A percentile compares a stretch with the other conserved stretches of the same genome.
These are phyloP conservation scores for Neurospora sp. DNA, from an alignment of 495 filamentous ascomycete species.

Conservation along the genomic window DNA sequence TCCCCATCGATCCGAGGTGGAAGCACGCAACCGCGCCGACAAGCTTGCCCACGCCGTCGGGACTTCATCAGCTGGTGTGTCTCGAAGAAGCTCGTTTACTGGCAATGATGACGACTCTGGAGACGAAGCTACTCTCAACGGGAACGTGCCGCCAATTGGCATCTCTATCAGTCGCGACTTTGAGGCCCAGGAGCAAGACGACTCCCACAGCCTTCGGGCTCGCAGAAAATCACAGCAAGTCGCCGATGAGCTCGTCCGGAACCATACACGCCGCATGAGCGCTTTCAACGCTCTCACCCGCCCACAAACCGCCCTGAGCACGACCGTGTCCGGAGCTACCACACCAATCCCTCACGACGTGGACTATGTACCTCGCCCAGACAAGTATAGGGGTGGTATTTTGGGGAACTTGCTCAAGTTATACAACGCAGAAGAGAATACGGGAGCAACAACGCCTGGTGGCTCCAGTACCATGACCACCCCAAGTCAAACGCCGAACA, in stretches of 20 bases:
- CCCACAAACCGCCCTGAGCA: background rate
- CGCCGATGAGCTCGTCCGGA: constrained; percentile 17
- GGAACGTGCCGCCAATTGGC: background rate
- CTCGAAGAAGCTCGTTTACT: constrained; percentile 19
- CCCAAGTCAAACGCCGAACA: constrained; percentile 17
- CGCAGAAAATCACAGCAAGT: constrained; percentile 13
- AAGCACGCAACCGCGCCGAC: constrained; percentile 25
- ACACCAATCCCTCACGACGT: constrained; percentile 37
- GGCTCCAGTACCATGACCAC: constrained; percentile 21
- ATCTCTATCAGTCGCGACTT: constrained; percentile 4
- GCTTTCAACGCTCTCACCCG: constrained; percentile 4
- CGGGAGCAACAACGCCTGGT: background rate
- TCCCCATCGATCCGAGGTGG: constrained; percentile 17
- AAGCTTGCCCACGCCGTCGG: constrained; percentile 24
- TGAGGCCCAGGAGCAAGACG: background rate
- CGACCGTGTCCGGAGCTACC: constrained; percentile 10
- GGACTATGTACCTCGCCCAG: constrained; percentile 57
- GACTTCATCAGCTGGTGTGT: constrained; percentile 23
- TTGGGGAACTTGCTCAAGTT: constrained; percentile 72
- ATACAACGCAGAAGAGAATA: constrained; percentile 38
- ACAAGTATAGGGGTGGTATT: constrained; percentile 65
- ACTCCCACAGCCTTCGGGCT: constrained; percentile 2
- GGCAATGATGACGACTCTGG: constrained; percentile 11
- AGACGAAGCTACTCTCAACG: background rate
- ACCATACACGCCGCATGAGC: constrained; percentile 12